Conservation (phyloP, 441 rosid genomes). For the Daphne laureola region DNA sequence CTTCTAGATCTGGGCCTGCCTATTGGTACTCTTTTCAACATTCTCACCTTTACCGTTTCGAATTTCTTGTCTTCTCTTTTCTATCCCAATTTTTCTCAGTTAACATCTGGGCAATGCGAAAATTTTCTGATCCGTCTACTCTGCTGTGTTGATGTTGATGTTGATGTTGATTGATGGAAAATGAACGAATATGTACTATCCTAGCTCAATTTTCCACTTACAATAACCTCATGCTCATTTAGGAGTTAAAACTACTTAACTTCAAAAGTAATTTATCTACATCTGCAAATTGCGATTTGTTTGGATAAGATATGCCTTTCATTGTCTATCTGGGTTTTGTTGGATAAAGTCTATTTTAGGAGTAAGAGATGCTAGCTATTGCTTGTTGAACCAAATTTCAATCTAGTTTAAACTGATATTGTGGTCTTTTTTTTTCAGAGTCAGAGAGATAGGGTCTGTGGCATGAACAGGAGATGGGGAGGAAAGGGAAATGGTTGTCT, state of each 20-base stretch:
- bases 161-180: too few species aligned
- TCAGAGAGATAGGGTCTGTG: constrained; percentile 18
- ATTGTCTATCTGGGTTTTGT: too few species aligned
- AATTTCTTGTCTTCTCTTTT: constrained; percentile 6
- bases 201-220: too few species aligned
- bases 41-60: not conserved
- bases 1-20: constrained; percentile 27
- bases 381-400: not conserved
- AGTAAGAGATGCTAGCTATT: constrained; percentile 1
- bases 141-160: constrained; percentile 12
- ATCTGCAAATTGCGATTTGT: too few species aligned
- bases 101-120: constrained; percentile 9
- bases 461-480: constrained; percentile 68
- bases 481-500: constrained; percentile 90
- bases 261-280: too few species aligned
- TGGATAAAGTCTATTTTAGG: not conserved
- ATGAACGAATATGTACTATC: not conserved
- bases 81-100: constrained; percentile 10
- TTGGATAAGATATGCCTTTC: too few species aligned
- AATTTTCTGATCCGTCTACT: not conserved
- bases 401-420: constrained; percentile 1
- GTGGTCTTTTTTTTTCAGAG: constrained; percentile 10
- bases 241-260: too few species aligned
- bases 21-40: constrained; percentile 22
- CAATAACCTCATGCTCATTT: too few species aligned